A percentile compares a stretch with the other conserved stretches of the same genome.
Conservation (phyloP, 306 rosid species). For the Dalbergia cochinchinensis region DNA sequence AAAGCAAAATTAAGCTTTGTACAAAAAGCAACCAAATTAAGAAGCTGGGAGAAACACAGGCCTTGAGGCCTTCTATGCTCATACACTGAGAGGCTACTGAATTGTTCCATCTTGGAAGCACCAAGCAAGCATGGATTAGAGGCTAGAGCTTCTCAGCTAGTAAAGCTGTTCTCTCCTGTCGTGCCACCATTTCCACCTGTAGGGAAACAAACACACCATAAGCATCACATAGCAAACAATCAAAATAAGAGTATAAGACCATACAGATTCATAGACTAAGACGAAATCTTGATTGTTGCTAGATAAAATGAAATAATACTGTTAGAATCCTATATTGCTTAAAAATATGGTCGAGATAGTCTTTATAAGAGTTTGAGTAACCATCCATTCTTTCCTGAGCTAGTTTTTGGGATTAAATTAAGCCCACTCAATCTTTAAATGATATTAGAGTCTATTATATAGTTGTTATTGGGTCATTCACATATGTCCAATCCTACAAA, state of each 20-base stretch:
- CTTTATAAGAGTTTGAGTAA: too few species aligned
- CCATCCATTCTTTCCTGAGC: too few species aligned
- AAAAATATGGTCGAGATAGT: too few species aligned
- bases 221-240: slow-evolving; percentile 9
- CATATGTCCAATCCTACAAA: too few species aligned
- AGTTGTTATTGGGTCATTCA: too few species aligned
- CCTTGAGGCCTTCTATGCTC: slow-evolving; percentile 41
- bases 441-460: too few species aligned
- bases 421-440: too few species aligned
- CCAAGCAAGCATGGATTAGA: slow-evolving; percentile 28
- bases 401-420: too few species aligned
- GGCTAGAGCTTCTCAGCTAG: slow-evolving; percentile 51
- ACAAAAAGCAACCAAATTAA: slow-evolving; percentile 46
- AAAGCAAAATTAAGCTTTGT: slow-evolving; percentile 55
- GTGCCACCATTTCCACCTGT: slow-evolving; percentile 98
- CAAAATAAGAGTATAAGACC: too few species aligned
- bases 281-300: background rate
- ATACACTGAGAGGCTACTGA: slow-evolving; percentile 39
- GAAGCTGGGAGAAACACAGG: slow-evolving; percentile 38
- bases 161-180: slow-evolving; percentile 83
- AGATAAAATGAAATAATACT: background rate
- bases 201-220: background rate
- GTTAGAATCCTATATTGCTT: too few species aligned
- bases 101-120: slow-evolving; percentile 45
- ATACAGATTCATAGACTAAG: too few species aligned